Percentiles rank a stretch among this genome's conserved stretches.
Conservation (phyloP, 2,329 filamentous ascomycete genomes). For the Tolypocladium ovalisporum region DNA sequence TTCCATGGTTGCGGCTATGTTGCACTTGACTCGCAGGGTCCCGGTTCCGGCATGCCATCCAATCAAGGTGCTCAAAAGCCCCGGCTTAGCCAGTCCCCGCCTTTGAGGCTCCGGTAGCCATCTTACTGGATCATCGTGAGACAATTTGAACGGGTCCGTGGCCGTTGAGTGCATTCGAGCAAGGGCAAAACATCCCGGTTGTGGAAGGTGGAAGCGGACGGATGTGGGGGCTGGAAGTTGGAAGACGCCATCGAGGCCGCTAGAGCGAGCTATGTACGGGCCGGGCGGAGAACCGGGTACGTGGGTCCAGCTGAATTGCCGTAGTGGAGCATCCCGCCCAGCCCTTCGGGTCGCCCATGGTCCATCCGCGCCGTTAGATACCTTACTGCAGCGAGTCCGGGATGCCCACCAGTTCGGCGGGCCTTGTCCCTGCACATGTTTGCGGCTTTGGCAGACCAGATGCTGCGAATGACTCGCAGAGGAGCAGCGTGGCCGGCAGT, state of each 20-base stretch:
- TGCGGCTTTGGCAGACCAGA: not conserved
- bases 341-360: not conserved
- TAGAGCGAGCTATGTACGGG: too few species aligned
- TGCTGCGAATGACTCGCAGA: not conserved
- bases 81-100: not conserved
- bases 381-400: not conserved
- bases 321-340: not conserved
- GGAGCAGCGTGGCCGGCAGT: not conserved
- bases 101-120: not conserved
- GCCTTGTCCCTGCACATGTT: not conserved
- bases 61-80: not conserved
- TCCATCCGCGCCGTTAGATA: not conserved
- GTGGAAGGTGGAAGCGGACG: not conserved
- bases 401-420: not conserved
- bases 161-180: not conserved
- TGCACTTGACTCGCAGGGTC: not conserved
- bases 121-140: not conserved
- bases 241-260: too few species aligned
- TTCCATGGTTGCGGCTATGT: not conserved
- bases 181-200: not conserved
- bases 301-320: not conserved
- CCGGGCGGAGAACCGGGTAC: constrained; percentile 4
- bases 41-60: not conserved
- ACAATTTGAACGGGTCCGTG: not conserved
- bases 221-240: not conserved